Percentiles rank a stretch among this genome's conserved stretches.
Conservation (phyloP, 2,329 filamentous ascomycete genomes). For the Aspergillus clavatus region DNA sequence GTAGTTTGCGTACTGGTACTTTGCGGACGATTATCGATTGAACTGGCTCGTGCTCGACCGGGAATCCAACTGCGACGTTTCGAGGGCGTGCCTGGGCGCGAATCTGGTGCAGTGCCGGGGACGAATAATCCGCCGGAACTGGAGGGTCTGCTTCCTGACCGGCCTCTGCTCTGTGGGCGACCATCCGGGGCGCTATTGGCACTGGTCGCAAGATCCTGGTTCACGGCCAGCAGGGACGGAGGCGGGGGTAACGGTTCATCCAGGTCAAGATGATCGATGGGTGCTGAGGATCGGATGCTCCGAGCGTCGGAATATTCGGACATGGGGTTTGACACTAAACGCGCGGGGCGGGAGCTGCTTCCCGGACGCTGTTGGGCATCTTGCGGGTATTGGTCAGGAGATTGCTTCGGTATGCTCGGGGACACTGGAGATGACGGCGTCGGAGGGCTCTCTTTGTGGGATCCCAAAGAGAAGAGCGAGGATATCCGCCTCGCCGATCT, state of each 20-base stretch:
- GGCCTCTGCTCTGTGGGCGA: conserved; percentile 35
- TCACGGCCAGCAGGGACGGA: conserved; percentile 36
- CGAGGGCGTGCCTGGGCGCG: conserved; percentile 31
- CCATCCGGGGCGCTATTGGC: conserved; percentile 29
- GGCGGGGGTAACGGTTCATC: conserved; percentile 35
- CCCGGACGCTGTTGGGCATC: conserved; percentile 18
- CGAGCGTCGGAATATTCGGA: conserved; percentile 24
- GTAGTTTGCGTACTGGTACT: conserved; percentile 19
- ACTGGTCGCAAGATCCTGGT: conserved; percentile 33
- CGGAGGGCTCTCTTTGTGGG: conserved; percentile 31
- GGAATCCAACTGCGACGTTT: conserved; percentile 45
- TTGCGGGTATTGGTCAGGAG: conserved; percentile 20
- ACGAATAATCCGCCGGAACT: conserved; percentile 33
- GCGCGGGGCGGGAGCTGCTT: conserved; percentile 30
- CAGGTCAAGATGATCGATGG: conserved; percentile 27
- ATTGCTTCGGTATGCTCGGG: conserved; percentile 16
- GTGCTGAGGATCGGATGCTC: conserved; percentile 20
- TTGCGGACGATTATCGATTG: conserved; percentile 25
- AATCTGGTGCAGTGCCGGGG: conserved; percentile 30
- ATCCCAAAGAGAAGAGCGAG: conserved; percentile 42
- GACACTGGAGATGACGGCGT: conserved; percentile 25
- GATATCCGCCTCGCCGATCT: conserved; percentile 44
- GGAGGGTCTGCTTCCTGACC: conserved; percentile 29
- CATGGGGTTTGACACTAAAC: conserved; percentile 32
- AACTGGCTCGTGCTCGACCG: conserved; percentile 33